Base-by-base conservation (phyloP, 148 eudicot species). In the Linanthus parryae region DNA sequence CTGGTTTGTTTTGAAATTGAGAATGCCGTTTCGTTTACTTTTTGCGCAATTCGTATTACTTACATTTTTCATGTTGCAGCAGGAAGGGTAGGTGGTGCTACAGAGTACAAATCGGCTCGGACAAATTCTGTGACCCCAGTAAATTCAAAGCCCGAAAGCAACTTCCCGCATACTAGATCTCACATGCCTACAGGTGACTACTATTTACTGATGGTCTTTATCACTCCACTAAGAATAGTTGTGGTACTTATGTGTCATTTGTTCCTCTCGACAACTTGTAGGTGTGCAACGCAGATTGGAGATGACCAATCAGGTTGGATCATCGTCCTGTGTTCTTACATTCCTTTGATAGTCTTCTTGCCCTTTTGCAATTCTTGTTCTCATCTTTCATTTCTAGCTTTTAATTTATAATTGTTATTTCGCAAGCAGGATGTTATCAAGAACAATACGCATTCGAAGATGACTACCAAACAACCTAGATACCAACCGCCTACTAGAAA, bases 61-160 rank as follows among this genome's bases (percentile, higher is more conserved):
- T 3, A 43, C 37, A 9, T 28, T 26, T 58, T 55, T 8, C 11
- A 12, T 62, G 14, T 23, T 63, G 69, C 67, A 51, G 68, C 58
- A 26, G 81, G 68, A 34, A 18, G 70, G 2, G 68, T 67, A 54
- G 76, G 57, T 18, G n/a, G 60, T 27, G 57, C 14, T 61, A 44
- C 88, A 89, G 57, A 86, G 71, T 63, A 89, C 82, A 63, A 17
- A 63, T 60, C 44, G 30, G 18, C 65, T 77, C 70, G 75, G 54
- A 39, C 61, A 70, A n/a, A 70, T 74, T 49, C 75, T 60, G 82
- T 78, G 46, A 62, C 53, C 33, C 50, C 69, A 46, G 46, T 77
- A 31, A 57, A 61, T 52, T 56, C 73, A n/a, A 82, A 77, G 63
- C 62, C 79, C 25, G 41, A 52, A 25, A 61, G 50, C 29, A 56